phyloP scores from a whole-genome alignment of 352 stramenopile genomes.

The Globisporangium paroecandrum region DNA sequence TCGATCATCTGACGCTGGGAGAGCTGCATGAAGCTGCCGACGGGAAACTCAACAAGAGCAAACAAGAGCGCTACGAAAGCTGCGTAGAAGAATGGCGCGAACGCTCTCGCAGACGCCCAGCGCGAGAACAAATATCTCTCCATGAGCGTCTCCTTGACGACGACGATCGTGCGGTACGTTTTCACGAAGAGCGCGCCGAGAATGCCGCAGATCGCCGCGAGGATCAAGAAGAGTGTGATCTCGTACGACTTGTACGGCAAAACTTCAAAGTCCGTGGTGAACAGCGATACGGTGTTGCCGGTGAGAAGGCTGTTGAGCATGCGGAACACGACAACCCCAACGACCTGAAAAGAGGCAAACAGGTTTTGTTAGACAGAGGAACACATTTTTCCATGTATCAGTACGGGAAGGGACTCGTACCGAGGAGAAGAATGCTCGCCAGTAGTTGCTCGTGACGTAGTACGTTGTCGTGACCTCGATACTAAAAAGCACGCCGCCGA shows the following conservation, averaged over 20 bases:
- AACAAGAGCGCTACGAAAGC: slow-evolving; percentile 63
- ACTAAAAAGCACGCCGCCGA: slow-evolving; percentile 76
- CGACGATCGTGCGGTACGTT: slow-evolving; percentile 48
- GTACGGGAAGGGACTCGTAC: slow-evolving; percentile 2
- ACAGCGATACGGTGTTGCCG: slow-evolving; percentile 64
- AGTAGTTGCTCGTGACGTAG: slow-evolving; percentile 89
- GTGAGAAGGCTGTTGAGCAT: slow-evolving; percentile 59
- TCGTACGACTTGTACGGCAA: slow-evolving; percentile 77
- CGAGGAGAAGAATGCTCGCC: slow-evolving; percentile 87
- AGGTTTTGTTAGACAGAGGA: neutral
- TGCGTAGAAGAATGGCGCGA: slow-evolving; percentile 65
- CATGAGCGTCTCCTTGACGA: slow-evolving; percentile 40
- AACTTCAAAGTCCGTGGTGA: slow-evolving; percentile 73
- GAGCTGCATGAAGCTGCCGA: slow-evolving; percentile 80
- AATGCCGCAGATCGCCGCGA: slow-evolving; percentile 81
- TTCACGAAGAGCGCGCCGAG: slow-evolving; percentile 80
- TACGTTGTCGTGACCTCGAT: slow-evolving; percentile 85
- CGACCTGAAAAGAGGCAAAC: slow-evolving; percentile 28
- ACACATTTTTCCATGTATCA: neutral
- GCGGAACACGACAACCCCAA: slow-evolving; percentile 82
- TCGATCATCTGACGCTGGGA: slow-evolving; percentile 78
- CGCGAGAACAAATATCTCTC: slow-evolving; percentile 28
- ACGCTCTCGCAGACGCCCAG: slow-evolving; percentile 21
- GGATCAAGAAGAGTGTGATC: slow-evolving; percentile 68
- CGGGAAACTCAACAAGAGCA: slow-evolving; percentile 61